Evolutionary conservation across 2,329 filamentous ascomycete species (phyloP).

Genomic region (Teratosphaeria viscida): DNA sequence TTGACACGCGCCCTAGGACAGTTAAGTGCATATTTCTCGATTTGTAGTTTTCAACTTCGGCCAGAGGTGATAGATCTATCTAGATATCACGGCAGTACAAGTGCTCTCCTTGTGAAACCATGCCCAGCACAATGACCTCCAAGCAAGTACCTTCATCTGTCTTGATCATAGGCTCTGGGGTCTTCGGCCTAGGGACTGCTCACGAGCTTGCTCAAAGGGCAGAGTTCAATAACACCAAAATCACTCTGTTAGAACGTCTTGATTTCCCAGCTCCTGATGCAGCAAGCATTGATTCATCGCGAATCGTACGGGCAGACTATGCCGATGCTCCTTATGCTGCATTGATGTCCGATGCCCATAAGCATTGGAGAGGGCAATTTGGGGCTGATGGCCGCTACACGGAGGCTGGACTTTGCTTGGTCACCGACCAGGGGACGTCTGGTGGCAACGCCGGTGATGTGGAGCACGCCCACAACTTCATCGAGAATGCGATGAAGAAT

Average conservation of each 20-base stretch:
- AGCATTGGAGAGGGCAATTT: constrained; percentile 55
- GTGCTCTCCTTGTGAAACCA: background rate
- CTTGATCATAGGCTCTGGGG: constrained; percentile 42
- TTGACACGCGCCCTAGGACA: background rate
- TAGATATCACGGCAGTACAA: background rate
- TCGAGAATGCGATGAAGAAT: constrained; percentile 51
- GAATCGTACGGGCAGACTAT: constrained; percentile 66
- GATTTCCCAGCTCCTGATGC: constrained; percentile 48
- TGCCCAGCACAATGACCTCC: background rate
- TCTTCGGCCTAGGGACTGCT: constrained; percentile 55
- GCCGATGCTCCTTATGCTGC: constrained; percentile 65
- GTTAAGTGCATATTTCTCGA: background rate
- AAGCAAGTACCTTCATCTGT: constrained; percentile 30
- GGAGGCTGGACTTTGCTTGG: constrained; percentile 58
- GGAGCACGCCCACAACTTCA: constrained; percentile 43
- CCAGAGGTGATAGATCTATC: background rate
- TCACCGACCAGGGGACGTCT: constrained; percentile 40
- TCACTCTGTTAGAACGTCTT: constrained; percentile 49
- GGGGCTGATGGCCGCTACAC: constrained; percentile 56
- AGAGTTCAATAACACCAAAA: constrained; percentile 37
- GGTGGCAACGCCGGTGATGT: constrained; percentile 16
- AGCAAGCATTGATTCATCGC: constrained; percentile 44
- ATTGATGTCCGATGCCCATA: constrained; percentile 61
- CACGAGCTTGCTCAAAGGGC: constrained; percentile 57
- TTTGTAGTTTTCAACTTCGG: background rate